These are phyloP conservation scores for Hypoxylon lienhwacheense DNA, from an alignment of 495 filamentous ascomycete species.

Conservation along the genomic window DNA sequence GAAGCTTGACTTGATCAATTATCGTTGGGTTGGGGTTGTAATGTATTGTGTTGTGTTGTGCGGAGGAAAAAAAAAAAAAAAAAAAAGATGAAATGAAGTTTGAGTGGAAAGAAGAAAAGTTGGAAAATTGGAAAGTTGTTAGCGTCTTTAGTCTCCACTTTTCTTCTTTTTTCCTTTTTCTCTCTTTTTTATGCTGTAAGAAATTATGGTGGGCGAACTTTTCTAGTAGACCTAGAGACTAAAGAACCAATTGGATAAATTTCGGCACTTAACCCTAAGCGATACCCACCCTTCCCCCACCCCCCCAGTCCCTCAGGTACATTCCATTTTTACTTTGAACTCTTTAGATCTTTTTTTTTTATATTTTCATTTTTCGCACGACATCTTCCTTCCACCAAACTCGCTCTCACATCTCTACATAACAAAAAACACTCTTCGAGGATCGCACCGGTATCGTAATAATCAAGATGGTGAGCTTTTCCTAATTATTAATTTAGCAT, in stretches of 20 bases:
- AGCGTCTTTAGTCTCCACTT: too few species aligned
- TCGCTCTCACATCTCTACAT: conserved; percentile 23
- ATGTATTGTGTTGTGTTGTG: conserved; percentile 14
- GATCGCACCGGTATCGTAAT: conserved; percentile 54
- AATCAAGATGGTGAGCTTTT: conserved; percentile 58
- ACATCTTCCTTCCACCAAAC: conserved; percentile 25
- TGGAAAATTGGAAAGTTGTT: background rate
- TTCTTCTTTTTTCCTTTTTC: conserved; percentile 1
- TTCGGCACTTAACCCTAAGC: conserved; percentile 40
- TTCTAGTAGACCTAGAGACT: background rate
- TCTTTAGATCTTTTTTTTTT: too few species aligned
- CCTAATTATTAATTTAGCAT: conserved; percentile 5
- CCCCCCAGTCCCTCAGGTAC: too few species aligned
- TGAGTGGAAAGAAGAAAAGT: background rate
- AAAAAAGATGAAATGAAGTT: conserved; percentile 11
- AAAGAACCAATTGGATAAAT: conserved; percentile 37
- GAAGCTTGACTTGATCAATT: conserved; percentile 20
- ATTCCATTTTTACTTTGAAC: too few species aligned
- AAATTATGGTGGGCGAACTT: conserved; percentile 27
- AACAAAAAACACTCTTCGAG: conserved; percentile 51
- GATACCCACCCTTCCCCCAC: conserved; percentile 30
- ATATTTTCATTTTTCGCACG: conserved; percentile 34
- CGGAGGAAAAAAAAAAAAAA: conserved; percentile 9
- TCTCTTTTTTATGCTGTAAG: conserved; percentile 9
- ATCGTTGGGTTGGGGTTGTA: too few species aligned